These are phyloP conservation scores for Actinidia arguta DNA, from an alignment of 179 eudicot species.

Conservation along the genomic window DNA sequence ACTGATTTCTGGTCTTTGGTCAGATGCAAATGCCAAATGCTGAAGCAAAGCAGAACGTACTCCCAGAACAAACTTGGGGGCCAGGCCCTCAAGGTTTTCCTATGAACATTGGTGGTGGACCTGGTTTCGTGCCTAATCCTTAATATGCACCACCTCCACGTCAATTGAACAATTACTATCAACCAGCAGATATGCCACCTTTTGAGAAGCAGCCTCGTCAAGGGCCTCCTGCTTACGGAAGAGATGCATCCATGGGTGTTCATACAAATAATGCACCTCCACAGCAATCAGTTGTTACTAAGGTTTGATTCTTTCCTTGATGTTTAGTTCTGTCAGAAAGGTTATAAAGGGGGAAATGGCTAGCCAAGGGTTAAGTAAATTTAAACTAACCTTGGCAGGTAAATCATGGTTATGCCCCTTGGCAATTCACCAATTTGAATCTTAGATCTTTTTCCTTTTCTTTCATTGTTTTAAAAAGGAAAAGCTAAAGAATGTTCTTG, in stretches of 20 bases:
- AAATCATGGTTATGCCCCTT: too few species aligned
- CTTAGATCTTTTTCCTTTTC: not conserved
- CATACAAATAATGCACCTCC: conserved; percentile 35
- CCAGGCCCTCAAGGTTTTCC: conserved; percentile 67
- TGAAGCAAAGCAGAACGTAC: conserved; percentile 56
- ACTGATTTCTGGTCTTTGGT: conserved; percentile 1
- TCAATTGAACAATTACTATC: conserved; percentile 68
- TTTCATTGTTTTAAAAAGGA: not conserved
- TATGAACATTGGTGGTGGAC: conserved; percentile 54
- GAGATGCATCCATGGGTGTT: conserved; percentile 50
- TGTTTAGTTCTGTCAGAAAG: not conserved
- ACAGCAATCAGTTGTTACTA: conserved; percentile 46
- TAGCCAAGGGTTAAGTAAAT: not conserved
- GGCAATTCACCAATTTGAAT: too few species aligned
- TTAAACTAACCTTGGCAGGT: not conserved
- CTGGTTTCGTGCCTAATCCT: conserved; percentile 62
- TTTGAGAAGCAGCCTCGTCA: conserved; percentile 68
- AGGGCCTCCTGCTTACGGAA: conserved; percentile 72
- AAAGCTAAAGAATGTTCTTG: too few species aligned
- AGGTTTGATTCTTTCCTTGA: conserved; percentile 30
- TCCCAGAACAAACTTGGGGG: conserved; percentile 74
- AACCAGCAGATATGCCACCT: conserved; percentile 55
- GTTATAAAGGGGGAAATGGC: not conserved
- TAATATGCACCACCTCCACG: conserved; percentile 70
- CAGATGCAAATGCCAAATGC: conserved; percentile 78